These are phyloP conservation scores for Salix dunnii DNA, from an alignment of 345 rosid genomes.

Conservation along the genomic window DNA sequence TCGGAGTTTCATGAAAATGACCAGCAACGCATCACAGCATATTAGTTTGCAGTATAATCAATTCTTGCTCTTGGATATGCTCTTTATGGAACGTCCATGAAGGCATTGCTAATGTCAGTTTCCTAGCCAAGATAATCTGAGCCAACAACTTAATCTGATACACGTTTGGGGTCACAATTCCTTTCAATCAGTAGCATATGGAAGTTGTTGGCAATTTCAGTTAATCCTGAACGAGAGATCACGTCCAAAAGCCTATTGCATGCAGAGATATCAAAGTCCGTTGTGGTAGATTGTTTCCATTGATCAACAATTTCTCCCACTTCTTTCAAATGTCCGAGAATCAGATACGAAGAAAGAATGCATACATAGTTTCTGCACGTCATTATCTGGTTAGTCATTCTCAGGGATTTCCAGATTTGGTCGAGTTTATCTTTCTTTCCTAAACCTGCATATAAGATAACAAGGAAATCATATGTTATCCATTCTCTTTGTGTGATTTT, in stretches of 20 bases:
- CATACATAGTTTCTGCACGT: constrained; percentile 75
- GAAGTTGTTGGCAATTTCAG: constrained; percentile 46
- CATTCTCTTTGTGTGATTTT: constrained; percentile 74
- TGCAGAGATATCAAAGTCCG: constrained; percentile 54
- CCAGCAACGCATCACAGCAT: not conserved
- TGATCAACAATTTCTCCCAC: constrained; percentile 65
- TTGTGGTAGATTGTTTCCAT: constrained; percentile 69
- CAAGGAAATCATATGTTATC: constrained; percentile 82
- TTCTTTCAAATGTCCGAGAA: constrained; percentile 70
- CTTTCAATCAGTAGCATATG: constrained; percentile 26
- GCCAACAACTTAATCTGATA: constrained; percentile 1
- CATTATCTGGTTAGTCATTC: constrained; percentile 81
- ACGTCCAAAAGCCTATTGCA: constrained; percentile 56
- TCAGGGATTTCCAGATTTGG: constrained; percentile 87
- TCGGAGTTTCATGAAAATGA: not conserved
- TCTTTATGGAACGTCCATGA: no score
- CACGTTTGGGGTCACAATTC: constrained; percentile 11
- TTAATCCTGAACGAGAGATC: constrained; percentile 45
- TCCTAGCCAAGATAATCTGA: not conserved
- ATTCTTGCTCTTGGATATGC: not conserved
- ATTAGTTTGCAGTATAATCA: not conserved
- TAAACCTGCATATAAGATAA: constrained; percentile 68
- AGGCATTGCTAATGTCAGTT: not conserved
- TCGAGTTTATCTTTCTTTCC: constrained; percentile 68
- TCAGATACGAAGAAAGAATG: constrained; percentile 65